Percentiles rank a stretch among this genome's conserved stretches.
Conservation (phyloP, 345 rosid genomes). For the Eucalyptus virginea region DNA sequence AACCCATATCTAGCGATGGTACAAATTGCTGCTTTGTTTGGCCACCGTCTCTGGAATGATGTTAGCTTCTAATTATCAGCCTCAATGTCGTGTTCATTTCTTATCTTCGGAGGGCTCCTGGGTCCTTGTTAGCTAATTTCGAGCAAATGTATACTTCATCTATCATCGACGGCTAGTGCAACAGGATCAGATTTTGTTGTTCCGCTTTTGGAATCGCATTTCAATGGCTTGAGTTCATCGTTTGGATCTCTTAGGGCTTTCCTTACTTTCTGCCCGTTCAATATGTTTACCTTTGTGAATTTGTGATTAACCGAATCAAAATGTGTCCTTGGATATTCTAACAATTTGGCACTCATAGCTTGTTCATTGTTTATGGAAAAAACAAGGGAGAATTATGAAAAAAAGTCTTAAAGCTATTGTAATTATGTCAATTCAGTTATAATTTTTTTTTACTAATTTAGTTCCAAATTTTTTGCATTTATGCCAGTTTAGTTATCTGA, state of each 20-base stretch:
- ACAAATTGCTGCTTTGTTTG: neutral
- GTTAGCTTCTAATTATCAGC: neutral
- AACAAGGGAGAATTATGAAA: too few species aligned
- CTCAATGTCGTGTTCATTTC: neutral
- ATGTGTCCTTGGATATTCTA: neutral
- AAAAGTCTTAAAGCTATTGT: rapidly evolving
- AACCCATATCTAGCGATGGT: neutral
- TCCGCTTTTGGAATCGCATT: neutral
- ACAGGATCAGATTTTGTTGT: neutral
- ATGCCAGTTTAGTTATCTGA: rapidly evolving
- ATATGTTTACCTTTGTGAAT: neutral
- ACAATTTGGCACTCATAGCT: neutral
- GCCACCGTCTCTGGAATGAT: neutral
- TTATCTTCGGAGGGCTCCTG: neutral
- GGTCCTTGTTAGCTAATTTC: neutral
- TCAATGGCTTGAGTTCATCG: neutral
- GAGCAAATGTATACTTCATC: neutral
- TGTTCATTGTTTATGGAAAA: too few species aligned
- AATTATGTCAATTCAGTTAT: too few species aligned
- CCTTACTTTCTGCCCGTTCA: neutral
- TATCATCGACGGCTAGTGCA: neutral
- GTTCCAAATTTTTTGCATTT: too few species aligned
- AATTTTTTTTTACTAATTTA: rapidly evolving
- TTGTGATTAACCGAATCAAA: neutral
- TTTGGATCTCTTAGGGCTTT: neutral